Evolutionary conservation across 1,284 basidiomycete species (phyloP).

Genomic region (Leucoagaricus sp.): DNA sequence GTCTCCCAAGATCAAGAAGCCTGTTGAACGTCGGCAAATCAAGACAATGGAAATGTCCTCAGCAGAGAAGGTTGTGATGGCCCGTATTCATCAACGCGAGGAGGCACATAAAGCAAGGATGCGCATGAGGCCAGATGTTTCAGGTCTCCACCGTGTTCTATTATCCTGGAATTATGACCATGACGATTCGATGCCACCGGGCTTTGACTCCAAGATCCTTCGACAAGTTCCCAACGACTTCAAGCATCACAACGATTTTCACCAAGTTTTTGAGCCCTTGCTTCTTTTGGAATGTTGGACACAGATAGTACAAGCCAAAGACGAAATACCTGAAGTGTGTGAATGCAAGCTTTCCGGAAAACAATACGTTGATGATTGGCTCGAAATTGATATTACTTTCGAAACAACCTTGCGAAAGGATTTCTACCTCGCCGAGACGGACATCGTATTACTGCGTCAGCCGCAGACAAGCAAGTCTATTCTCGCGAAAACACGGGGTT

Average conservation of each 20-base stretch:
- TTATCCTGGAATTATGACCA: constrained; percentile 88
- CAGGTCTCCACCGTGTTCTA: constrained; percentile 77
- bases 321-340: constrained; percentile 55
- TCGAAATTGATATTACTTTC: constrained; percentile 71
- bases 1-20: constrained; percentile 58
- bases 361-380: constrained; percentile 69
- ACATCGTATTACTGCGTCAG: constrained; percentile 73
- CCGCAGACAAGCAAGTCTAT: constrained; percentile 48
- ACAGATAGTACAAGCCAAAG: constrained; percentile 80
- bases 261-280: constrained; percentile 82
- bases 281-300: constrained; percentile 92
- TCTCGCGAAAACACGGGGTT: constrained; percentile 83
- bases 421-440: constrained; percentile 81
- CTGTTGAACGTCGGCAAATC: constrained; percentile 64
- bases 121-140: constrained; percentile 83
- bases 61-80: constrained; percentile 44
- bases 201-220: constrained; percentile 33
- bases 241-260: constrained; percentile 68
- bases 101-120: constrained; percentile 65
- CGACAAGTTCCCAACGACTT: constrained; percentile 68
- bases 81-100: constrained; percentile 55
- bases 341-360: constrained; percentile 63
- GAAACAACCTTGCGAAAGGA: constrained; percentile 60
- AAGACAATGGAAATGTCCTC: constrained; percentile 67
- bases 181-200: constrained; percentile 61